Evolutionary conservation across 352 stramenopile species (phyloP).

Genomic region (Thraustotheca clavata): DNA sequence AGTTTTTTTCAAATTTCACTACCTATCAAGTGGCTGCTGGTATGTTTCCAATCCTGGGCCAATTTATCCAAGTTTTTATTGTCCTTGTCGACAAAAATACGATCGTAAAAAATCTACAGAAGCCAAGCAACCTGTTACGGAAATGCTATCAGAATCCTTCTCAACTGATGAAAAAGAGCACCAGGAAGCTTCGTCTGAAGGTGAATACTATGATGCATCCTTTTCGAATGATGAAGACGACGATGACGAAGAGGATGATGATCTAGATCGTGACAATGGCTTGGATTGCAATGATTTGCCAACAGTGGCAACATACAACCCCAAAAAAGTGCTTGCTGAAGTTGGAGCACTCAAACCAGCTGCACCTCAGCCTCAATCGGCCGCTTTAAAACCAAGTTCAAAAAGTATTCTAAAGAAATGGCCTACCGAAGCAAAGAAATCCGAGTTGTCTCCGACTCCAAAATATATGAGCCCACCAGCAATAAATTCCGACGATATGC

Average conservation of each 20-base stretch:
- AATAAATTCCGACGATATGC: too few species aligned
- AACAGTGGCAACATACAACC: too few species aligned
- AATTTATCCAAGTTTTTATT: neutral
- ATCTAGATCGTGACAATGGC: too few species aligned
- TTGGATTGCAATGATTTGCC: too few species aligned
- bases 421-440: too few species aligned
- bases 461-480: too few species aligned
- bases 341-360: too few species aligned
- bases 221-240: constrained; percentile 12
- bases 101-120: neutral
- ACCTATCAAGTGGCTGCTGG: constrained; percentile 13
- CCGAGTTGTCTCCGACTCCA: too few species aligned
- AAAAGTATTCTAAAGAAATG: too few species aligned
- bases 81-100: neutral
- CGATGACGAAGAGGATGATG: neutral
- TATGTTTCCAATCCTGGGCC: neutral
- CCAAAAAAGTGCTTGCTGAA: too few species aligned
- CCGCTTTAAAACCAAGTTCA: too few species aligned
- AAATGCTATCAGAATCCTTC: neutral
- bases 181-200: neutral
- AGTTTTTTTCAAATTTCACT: constrained; percentile 1
- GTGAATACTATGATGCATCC: neutral
- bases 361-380: too few species aligned
- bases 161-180: neutral
- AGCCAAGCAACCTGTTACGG: neutral